phyloP scores from a whole-genome alignment of 2,329 filamentous ascomycete species.

The Phyllosticta ampelicida region DNA sequence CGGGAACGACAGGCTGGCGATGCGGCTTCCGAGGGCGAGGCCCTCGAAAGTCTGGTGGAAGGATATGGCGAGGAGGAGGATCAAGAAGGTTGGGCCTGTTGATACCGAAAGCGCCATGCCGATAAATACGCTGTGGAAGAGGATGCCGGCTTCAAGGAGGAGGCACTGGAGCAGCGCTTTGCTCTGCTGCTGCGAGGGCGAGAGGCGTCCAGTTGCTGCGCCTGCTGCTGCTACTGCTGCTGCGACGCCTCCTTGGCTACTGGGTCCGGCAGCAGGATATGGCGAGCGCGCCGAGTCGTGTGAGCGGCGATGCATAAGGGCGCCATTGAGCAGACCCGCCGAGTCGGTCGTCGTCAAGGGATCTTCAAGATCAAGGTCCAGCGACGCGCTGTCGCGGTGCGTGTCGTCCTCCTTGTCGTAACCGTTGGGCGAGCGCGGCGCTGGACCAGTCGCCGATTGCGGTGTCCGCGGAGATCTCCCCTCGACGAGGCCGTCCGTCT shows the following conservation, averaged over 20 bases:
- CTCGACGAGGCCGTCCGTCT: constrained; percentile 24
- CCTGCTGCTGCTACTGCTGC: background rate
- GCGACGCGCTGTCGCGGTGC: constrained; percentile 21
- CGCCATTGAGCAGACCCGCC: constrained; percentile 21
- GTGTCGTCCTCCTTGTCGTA: constrained; percentile 16
- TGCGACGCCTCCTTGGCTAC: background rate
- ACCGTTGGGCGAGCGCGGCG: background rate
- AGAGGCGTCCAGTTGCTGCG: constrained; percentile 7
- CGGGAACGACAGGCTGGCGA: constrained; percentile 60
- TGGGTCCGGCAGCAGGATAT: background rate
- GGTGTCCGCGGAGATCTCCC: constrained; percentile 16
- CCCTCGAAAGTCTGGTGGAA: constrained; percentile 65
- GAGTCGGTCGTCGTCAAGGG: constrained; percentile 17
- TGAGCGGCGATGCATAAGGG: constrained; percentile 11
- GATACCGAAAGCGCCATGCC: constrained; percentile 63
- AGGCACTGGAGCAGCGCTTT: constrained; percentile 63
- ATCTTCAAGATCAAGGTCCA: constrained; percentile 22
- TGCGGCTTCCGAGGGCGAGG: constrained; percentile 59
- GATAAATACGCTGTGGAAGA: constrained; percentile 70
- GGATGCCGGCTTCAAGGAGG: constrained; percentile 64
- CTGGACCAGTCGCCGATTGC: constrained; percentile 1
- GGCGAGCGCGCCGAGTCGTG: constrained; percentile 1
- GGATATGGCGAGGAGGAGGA: constrained; percentile 57
- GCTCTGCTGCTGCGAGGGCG: constrained; percentile 30
- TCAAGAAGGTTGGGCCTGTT: constrained; percentile 51